These are phyloP conservation scores for Cyberlindnera lachancei DNA, from an alignment of 805 yeast species.

Conservation along the genomic window DNA sequence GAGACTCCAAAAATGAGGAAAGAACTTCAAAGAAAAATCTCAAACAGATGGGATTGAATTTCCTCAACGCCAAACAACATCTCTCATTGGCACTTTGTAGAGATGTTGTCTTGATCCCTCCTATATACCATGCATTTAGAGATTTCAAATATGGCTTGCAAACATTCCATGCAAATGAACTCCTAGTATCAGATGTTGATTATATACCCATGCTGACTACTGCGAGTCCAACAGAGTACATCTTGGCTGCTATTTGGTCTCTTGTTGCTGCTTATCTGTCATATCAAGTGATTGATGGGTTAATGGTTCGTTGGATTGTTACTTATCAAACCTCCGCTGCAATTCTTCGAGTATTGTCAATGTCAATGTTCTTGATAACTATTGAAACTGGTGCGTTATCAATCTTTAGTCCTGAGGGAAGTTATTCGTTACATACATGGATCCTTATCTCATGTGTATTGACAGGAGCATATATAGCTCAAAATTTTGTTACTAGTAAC, in stretches of 20 bases:
- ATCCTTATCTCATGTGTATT: slow-evolving; percentile 78
- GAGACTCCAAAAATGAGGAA: background rate
- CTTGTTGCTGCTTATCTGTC: slow-evolving; percentile 79
- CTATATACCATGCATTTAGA: slow-evolving; percentile 45
- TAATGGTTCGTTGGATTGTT: slow-evolving; percentile 91
- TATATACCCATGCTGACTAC: slow-evolving; percentile 30
- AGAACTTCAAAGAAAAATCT: slow-evolving; percentile 17
- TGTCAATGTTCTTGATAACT: slow-evolving; percentile 66
- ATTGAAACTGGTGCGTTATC: slow-evolving; percentile 61
- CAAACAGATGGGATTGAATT: slow-evolving; percentile 60
- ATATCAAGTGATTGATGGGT: slow-evolving; percentile 76
- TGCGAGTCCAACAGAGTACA: slow-evolving; percentile 69
- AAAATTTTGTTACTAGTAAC: slow-evolving; percentile 81
- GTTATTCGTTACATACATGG: slow-evolving; percentile 84
- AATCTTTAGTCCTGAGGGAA: slow-evolving; percentile 62
- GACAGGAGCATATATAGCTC: slow-evolving; percentile 74
- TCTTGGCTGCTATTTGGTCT: slow-evolving; percentile 89
- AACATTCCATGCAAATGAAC: slow-evolving; percentile 1
- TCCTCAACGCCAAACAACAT: slow-evolving; percentile 71
- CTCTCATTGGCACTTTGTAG: slow-evolving; percentile 70
- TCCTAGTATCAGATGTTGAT: slow-evolving; percentile 1
- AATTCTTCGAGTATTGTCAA: slow-evolving; percentile 75
- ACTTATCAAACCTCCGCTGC: slow-evolving; percentile 86
- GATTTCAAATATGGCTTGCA: slow-evolving; percentile 27
- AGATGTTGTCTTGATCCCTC: slow-evolving; percentile 66